Conservation (phyloP, 2,329 filamentous ascomycete species). For the Ophiocordyceps camponoti-leonardi region DNA sequence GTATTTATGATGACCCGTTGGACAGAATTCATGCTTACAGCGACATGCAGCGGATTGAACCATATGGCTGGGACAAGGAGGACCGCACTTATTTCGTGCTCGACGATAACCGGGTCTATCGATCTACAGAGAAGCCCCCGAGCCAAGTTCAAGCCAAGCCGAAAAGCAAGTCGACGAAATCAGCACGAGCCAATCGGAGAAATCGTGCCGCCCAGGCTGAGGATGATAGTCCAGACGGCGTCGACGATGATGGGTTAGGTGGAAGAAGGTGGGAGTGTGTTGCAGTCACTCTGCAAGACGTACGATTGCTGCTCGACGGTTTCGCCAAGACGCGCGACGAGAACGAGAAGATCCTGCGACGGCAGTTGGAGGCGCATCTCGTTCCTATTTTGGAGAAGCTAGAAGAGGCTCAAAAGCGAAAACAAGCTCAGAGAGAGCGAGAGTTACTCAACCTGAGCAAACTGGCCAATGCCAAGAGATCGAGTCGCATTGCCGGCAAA, state of each 20-base stretch:
- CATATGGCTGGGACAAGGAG: constrained; percentile 74
- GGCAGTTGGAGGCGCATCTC: constrained; percentile 58
- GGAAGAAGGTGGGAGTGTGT: constrained; percentile 83
- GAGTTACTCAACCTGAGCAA: constrained; percentile 71
- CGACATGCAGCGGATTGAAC: constrained; percentile 47
- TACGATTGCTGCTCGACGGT: constrained; percentile 50
- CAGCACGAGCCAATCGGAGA: constrained; percentile 47
- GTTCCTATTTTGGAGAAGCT: constrained; percentile 72
- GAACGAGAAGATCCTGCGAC: constrained; percentile 66
- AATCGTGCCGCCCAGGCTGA: constrained; percentile 27
- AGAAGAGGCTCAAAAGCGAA: constrained; percentile 54
- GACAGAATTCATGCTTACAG: constrained; percentile 5
- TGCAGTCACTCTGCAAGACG: constrained; percentile 65
- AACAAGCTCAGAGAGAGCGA: constrained; percentile 51
- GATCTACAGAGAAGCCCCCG: constrained; percentile 56
- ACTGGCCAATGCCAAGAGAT: constrained; percentile 85
- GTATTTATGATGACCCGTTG: constrained; percentile 28
- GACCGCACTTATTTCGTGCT: constrained; percentile 80
- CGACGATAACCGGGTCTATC: constrained; percentile 87
- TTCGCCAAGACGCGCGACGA: constrained; percentile 63
- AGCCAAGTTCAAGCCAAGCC: constrained; percentile 46
- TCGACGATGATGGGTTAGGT: constrained; percentile 41
- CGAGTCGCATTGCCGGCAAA: constrained; percentile 72
- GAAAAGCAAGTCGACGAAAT: constrained; percentile 32
- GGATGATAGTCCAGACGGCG: not conserved